A percentile compares a stretch with the other conserved stretches of the same genome.
phyloP scores from a whole-genome alignment of 345 rosid genomes.

The Lepidium sativum region DNA sequence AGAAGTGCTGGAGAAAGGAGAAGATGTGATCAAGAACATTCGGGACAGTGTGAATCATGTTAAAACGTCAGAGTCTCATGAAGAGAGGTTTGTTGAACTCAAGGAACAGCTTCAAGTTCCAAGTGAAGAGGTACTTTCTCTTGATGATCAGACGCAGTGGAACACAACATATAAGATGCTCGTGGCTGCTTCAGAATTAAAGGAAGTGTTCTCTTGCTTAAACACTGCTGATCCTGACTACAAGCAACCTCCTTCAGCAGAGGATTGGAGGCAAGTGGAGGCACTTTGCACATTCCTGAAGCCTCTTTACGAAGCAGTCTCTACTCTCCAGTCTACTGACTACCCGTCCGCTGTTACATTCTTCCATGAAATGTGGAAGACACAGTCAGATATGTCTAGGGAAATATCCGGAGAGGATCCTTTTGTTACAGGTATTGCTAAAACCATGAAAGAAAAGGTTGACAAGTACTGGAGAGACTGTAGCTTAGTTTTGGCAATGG shows the following conservation, averaged over 20 bases:
- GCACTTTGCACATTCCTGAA: slow-evolving; percentile 57
- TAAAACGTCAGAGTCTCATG: slow-evolving; percentile 74
- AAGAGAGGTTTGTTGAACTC: slow-evolving; percentile 81
- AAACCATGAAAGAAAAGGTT: slow-evolving; percentile 58
- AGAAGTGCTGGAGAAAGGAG: slow-evolving; percentile 47
- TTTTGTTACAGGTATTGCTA: slow-evolving; percentile 37
- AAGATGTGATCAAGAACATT: slow-evolving; percentile 56
- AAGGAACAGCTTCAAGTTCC: slow-evolving; percentile 89
- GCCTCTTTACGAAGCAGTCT: slow-evolving; percentile 69
- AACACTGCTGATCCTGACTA: slow-evolving; percentile 77
- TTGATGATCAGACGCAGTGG: slow-evolving; percentile 79
- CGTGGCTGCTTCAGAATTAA: slow-evolving; percentile 70
- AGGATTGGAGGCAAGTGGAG: slow-evolving; percentile 71
- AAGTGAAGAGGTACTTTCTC: slow-evolving; percentile 49
- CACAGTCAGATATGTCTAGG: slow-evolving; percentile 63
- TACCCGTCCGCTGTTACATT: slow-evolving; percentile 50
- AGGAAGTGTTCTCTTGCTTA: slow-evolving; percentile 85
- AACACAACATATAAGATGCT: slow-evolving; percentile 80
- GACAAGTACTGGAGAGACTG: slow-evolving; percentile 71
- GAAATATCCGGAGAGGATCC: slow-evolving; percentile 52
- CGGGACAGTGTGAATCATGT: slow-evolving; percentile 77
- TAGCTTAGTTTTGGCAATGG: slow-evolving; percentile 74
- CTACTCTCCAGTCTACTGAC: slow-evolving; percentile 37
- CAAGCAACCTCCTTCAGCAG: slow-evolving; percentile 60
- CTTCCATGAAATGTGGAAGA: slow-evolving; percentile 88